phyloP scores from a whole-genome alignment of 164 flowering plant genomes.

The Magnolia officinalis region DNA sequence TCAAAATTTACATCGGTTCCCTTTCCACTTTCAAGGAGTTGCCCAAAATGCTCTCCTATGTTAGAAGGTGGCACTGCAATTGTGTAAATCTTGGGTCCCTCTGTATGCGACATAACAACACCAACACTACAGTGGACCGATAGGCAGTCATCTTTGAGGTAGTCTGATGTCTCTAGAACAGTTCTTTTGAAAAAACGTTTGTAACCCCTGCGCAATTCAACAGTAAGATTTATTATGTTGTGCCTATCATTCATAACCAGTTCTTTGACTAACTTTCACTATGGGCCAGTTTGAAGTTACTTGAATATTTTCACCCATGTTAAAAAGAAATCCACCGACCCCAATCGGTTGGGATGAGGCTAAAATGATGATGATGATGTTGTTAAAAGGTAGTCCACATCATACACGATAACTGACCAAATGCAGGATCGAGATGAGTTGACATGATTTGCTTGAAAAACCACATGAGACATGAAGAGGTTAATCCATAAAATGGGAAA shows the following conservation, averaged over 20 bases:
- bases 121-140: slow-evolving; percentile 76
- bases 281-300: neutral
- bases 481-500: no score
- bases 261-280: neutral
- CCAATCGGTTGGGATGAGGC: no score
- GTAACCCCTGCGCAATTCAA: slow-evolving; percentile 69
- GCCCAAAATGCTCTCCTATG: slow-evolving; percentile 71
- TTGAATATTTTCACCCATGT: neutral
- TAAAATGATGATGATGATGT: no score
- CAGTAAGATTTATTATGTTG: slow-evolving; percentile 1
- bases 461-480: no score
- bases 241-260: slow-evolving; percentile 1
- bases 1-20: slow-evolving; percentile 70
- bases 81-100: slow-evolving; percentile 72
- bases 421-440: no score
- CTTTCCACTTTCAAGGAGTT: slow-evolving; percentile 52
- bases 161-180: slow-evolving; percentile 74
- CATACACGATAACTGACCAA: no score
- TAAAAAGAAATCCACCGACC: no score
- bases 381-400: no score
- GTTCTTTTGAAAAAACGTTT: slow-evolving; percentile 77
- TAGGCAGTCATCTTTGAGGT: slow-evolving; percentile 82
- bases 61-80: slow-evolving; percentile 63
- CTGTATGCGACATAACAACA: slow-evolving; percentile 74
- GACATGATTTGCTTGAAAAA: no score